Base-by-base conservation (phyloP, 345 rosid species). In the Tarenaya hassleriana region DNA sequence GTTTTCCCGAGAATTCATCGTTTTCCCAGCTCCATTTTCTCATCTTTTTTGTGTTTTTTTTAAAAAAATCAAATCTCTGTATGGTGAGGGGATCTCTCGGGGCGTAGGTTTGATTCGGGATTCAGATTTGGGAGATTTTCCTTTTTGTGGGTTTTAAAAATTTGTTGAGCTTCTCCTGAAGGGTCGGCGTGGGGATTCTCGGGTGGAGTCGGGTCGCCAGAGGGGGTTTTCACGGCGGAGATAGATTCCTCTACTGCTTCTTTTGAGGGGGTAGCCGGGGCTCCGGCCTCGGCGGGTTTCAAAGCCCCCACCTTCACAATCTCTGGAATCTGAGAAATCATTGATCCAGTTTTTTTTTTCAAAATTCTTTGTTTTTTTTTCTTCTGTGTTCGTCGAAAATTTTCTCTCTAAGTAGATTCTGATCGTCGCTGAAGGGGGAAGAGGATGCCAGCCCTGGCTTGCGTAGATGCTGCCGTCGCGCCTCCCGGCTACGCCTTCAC, bases 221-320 rank as follows among this genome's bases (percentile, higher is more conserved):
- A 66, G 75, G 69, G 77, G 67, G 73, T 50, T 63, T 24, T 56
- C 42, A 66, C 77, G 69, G 73, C 64, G 70, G 67, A 54, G 65
- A 66, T 63, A 69, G 83, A 76, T 62, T 67, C 71, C 49, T 65
- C 75, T 50, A 47, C 83, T 87, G 82, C 92, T 78, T 75, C 95
- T 77, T 81, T 72, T 87, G 98, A 75, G 91, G 96, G 94, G 97
- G 91, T 92, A 74, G 90, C 94, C 94, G 96, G 89, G 97, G 97
- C 97, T 74, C 69, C 80, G 96, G 97, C 95, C 95, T 82, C 97
- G 97, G 85, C 91, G 94, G 97, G 75, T 82, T 80, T 61, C 63
- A 84, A 84, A 80, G 91, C 98, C 95, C 98, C 96, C 82, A 71
- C 60, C 76, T 58, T 54, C 45, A 81, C 82, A 69, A 69, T 27